Evolutionary conservation across 1,139 yeast species (phyloP).

Genomic region (Candida neerlandica): DNA sequence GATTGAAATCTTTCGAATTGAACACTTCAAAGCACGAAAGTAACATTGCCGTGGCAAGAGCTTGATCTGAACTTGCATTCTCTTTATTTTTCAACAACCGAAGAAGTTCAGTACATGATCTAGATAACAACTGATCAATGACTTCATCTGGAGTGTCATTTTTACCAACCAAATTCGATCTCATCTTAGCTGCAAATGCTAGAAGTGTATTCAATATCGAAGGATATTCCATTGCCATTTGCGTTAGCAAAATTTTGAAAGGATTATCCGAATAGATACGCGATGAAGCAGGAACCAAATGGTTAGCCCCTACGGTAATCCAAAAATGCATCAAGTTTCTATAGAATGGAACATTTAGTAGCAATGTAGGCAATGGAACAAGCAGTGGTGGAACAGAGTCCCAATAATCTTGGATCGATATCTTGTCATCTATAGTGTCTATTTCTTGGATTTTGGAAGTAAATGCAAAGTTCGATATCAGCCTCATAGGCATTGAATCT

Average conservation of each 20-base stretch:
- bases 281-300: constrained; percentile 71
- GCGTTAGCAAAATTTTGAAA: constrained; percentile 64
- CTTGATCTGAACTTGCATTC: constrained; percentile 64
- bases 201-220: constrained; percentile 61
- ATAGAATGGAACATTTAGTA: constrained; percentile 60
- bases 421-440: neutral
- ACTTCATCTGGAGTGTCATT: constrained; percentile 45
- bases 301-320: constrained; percentile 60
- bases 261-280: constrained; percentile 64
- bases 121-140: constrained; percentile 52
- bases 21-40: constrained; percentile 67
- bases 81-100: constrained; percentile 50
- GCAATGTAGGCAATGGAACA: constrained; percentile 58
- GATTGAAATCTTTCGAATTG: constrained; percentile 46
- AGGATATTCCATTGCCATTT: constrained; percentile 65
- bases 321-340: constrained; percentile 65
- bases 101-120: constrained; percentile 62
- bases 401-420: neutral
- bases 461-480: constrained; percentile 1
- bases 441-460: neutral
- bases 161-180: constrained; percentile 33
- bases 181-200: constrained; percentile 68
- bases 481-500: constrained; percentile 12
- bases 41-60: constrained; percentile 64
- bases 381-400: constrained; percentile 50